These are phyloP conservation scores for Eutrema salsugineum DNA, from an alignment of 441 rosid species.

Conservation along the genomic window DNA sequence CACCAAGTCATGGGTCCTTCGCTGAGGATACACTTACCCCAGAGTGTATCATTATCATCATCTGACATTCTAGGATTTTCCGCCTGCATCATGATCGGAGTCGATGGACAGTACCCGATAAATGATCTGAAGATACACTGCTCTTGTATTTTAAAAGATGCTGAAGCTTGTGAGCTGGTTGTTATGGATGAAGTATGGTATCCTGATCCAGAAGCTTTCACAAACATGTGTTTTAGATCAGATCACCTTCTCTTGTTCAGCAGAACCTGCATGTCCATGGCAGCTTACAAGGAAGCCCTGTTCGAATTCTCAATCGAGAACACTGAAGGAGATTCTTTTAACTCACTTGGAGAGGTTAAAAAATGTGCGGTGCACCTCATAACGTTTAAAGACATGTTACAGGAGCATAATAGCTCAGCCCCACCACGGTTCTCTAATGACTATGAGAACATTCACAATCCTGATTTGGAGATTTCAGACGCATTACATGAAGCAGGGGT, in stretches of 20 bases:
- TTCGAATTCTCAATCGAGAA: conserved; percentile 19
- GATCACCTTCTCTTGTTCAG: conserved; percentile 33
- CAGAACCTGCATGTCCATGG: conserved; percentile 22
- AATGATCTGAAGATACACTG: conserved; percentile 19
- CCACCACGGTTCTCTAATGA: background rate
- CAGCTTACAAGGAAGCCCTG: conserved; percentile 1
- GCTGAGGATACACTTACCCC: conserved; percentile 22
- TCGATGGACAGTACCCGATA: conserved; percentile 13
- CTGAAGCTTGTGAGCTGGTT: background rate
- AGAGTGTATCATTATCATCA: background rate
- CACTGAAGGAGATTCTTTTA: conserved; percentile 3
- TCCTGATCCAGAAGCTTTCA: conserved; percentile 26
- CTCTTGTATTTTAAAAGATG: conserved; percentile 8
- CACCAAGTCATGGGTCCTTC: conserved; percentile 21
- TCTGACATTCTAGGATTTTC: conserved; percentile 25
- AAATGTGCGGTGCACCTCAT: conserved; percentile 29
- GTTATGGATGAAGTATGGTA: conserved; percentile 28
- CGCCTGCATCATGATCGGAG: conserved; percentile 24
- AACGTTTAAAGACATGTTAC: conserved; percentile 19
- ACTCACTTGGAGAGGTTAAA: conserved; percentile 10
- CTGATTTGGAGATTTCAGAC: conserved; percentile 13
- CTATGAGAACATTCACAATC: background rate
- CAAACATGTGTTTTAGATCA: conserved; percentile 13
- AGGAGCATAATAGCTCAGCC: conserved; percentile 5
- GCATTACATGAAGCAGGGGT: background rate